These are phyloP conservation scores for Pneumocystis wakefieldiae DNA, from an alignment of 1,139 yeast genomes.

Conservation along the genomic window DNA sequence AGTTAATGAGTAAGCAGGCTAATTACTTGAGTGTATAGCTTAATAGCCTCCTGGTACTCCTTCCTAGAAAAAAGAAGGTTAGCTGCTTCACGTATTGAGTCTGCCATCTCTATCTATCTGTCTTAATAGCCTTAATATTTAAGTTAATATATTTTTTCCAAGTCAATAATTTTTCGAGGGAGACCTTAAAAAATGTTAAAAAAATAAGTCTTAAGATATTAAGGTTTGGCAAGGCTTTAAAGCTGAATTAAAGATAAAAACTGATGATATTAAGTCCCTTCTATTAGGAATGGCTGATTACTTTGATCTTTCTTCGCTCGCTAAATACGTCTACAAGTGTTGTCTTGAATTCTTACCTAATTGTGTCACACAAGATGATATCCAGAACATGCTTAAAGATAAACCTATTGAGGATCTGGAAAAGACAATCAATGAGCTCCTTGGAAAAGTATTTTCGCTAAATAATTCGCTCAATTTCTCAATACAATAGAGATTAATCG, in stretches of 20 bases:
- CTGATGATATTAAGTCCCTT: background rate
- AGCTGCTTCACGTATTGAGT: conserved; percentile 1
- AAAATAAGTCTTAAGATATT: too few species aligned
- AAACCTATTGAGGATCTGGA: background rate
- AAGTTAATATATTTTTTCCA: background rate
- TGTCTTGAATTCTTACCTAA: background rate
- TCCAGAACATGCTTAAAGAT: background rate
- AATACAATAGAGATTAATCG: background rate
- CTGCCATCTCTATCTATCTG: background rate
- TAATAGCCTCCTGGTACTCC: conserved; percentile 68
- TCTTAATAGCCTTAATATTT: background rate
- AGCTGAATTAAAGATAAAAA: background rate
- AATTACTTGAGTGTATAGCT: conserved; percentile 44
- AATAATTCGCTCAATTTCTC: background rate
- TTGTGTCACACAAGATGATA: background rate
- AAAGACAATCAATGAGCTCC: background rate
- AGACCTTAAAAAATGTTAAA: too few species aligned
- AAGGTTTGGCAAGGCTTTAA: background rate
- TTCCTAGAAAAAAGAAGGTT: conserved; percentile 84
- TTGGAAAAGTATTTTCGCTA: background rate
- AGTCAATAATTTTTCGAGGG: background rate
- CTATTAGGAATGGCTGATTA: background rate
- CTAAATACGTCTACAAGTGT: conserved; percentile 17
- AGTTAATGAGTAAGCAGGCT: too few species aligned
- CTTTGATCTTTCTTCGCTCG: background rate